Conservation (phyloP, 1,284 basidiomycete genomes). For the Ceratobasidium papillatum region DNA sequence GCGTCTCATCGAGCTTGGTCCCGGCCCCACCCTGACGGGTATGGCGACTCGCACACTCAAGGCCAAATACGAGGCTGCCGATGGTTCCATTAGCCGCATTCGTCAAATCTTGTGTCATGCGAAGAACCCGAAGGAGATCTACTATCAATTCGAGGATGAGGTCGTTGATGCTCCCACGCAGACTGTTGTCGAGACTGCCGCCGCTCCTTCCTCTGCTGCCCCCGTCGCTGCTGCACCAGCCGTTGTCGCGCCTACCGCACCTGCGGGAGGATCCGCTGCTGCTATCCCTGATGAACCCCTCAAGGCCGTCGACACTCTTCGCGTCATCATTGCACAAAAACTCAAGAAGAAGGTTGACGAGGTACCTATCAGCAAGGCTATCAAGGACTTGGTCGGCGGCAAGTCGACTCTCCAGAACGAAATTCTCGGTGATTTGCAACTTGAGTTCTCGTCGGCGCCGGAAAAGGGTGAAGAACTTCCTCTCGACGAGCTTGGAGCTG, state of each 20-base stretch:
- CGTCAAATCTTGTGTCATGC: conserved; percentile 91
- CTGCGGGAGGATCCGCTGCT: conserved; percentile 66
- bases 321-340: conserved; percentile 94
- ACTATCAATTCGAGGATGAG: conserved; percentile 97
- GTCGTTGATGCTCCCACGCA: conserved; percentile 62
- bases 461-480: conserved; percentile 98
- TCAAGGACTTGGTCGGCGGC: conserved; percentile 98
- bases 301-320: conserved; percentile 90
- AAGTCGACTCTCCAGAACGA: conserved; percentile 99
- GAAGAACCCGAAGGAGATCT: conserved; percentile 96
- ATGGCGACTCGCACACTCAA: conserved; percentile 97
- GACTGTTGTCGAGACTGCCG: conserved; percentile 52
- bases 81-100: conserved; percentile 83
- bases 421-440: conserved; percentile 91
- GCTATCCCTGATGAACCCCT: conserved; percentile 89
- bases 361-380: conserved; percentile 90
- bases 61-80: conserved; percentile 92
- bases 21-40: conserved; percentile 93
- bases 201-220: conserved; percentile 55
- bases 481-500: conserved; percentile 92
- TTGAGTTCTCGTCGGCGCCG: conserved; percentile 89
- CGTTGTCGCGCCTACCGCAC: conserved; percentile 58
- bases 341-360: conserved; percentile 94
- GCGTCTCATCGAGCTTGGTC: conserved; percentile 94
- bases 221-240: conserved; percentile 59